phyloP scores from a whole-genome alignment of 441 rosid species.

The Macaranga tanarius region DNA sequence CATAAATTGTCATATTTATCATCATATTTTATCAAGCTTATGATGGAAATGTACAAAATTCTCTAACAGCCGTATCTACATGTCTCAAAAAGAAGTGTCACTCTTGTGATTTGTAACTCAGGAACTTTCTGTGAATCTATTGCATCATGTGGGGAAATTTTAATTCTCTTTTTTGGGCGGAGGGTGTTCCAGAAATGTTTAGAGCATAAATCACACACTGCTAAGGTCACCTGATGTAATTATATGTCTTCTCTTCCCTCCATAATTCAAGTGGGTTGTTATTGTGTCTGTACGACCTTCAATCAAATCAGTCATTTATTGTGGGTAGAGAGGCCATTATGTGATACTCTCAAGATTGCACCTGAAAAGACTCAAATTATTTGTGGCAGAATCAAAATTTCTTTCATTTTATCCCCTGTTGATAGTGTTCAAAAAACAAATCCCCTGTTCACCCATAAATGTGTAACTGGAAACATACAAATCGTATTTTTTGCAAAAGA shows the following conservation, averaged over 20 bases:
- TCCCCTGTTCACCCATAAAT: background rate
- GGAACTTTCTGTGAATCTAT: background rate
- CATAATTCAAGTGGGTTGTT: background rate
- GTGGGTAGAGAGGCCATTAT: background rate
- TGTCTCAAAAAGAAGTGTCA: background rate
- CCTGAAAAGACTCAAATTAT: background rate
- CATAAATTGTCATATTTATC: background rate
- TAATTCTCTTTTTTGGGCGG: background rate
- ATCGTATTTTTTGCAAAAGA: background rate
- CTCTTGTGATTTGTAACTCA: background rate
- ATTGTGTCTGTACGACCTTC: background rate
- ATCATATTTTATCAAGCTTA: conserved; percentile 1
- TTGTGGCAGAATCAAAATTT: background rate
- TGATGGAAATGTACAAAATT: background rate
- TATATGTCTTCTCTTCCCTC: background rate
- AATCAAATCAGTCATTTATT: background rate
- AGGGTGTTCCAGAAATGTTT: background rate
- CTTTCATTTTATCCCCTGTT: too few relatives aligned
- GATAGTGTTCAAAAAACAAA: too few relatives aligned
- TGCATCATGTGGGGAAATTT: too few relatives aligned
- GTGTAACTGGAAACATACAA: background rate
- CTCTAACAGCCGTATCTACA: background rate
- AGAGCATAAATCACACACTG: background rate
- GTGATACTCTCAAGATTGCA: too few relatives aligned
- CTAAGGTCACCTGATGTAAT: background rate